Percentiles rank a stretch among this genome's conserved stretches.
These are phyloP conservation scores for Sporothrix pseudoabietina DNA, from an alignment of 2,329 filamentous ascomycete species.

Conservation along the genomic window DNA sequence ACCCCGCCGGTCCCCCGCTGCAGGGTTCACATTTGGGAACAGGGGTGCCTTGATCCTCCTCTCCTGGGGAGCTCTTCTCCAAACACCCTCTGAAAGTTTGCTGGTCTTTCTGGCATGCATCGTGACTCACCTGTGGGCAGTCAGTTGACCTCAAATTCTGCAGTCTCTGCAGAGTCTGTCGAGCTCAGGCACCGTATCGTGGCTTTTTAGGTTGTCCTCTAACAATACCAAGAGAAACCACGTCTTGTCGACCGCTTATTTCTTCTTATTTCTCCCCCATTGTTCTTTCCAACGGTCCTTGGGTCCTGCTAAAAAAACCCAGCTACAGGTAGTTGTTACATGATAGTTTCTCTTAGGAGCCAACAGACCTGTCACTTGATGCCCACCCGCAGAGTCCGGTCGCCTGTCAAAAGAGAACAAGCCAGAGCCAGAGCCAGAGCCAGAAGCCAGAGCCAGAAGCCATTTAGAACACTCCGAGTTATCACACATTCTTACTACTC, in stretches of 20 bases:
- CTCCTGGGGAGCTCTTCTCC: background rate
- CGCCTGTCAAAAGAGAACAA: background rate
- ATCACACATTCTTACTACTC: background rate
- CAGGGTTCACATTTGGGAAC: background rate
- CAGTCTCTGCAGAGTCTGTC: background rate
- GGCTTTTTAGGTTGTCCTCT: background rate
- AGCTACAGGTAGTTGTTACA: background rate
- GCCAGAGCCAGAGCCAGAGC: no score
- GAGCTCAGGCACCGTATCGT: background rate
- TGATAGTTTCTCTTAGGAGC: background rate
- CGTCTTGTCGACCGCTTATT: background rate
- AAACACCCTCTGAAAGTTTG: background rate
- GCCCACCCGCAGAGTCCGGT: background rate
- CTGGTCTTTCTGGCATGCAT: background rate
- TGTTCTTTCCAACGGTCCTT: background rate
- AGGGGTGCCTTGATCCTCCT: background rate
- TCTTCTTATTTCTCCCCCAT: background rate
- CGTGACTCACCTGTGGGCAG: constrained; percentile 24
- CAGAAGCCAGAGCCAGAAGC: background rate
- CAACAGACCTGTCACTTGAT: background rate
- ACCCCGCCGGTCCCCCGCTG: constrained; percentile 23
- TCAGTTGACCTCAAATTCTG: constrained; percentile 13
- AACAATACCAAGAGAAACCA: background rate
- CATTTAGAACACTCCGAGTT: background rate
- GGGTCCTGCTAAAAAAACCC: background rate